phyloP scores from a whole-genome alignment of 192 early-diverging fungal species.

The Gryganskiella cystojenkinii region DNA sequence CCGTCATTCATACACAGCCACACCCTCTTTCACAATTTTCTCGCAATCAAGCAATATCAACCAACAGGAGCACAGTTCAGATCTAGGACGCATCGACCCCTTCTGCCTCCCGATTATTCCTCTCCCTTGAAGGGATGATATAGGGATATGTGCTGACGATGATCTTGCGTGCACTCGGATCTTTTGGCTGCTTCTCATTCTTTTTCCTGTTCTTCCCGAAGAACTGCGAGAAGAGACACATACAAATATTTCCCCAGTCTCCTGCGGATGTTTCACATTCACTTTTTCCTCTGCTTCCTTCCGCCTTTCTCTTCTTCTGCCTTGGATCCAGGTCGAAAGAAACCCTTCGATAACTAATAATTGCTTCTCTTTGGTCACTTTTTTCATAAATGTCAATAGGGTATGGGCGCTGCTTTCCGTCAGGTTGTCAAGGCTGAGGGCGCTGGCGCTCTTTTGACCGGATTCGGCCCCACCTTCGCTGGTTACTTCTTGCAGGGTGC shows the following conservation, averaged over 20 bases:
- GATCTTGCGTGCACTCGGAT: no score
- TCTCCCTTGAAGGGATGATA: no score
- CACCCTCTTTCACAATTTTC: background rate
- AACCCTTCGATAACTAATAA: background rate
- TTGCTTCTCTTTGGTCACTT: background rate
- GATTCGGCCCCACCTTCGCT: constrained; percentile 75
- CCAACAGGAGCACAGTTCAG: background rate
- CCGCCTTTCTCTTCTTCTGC: no score
- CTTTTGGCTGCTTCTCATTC: no score
- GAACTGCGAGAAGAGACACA: no score
- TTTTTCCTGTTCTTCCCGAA: no score
- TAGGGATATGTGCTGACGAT: no score
- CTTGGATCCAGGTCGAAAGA: background rate
- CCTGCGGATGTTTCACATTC: no score
- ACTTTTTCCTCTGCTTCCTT: no score
- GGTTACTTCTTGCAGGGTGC: constrained; percentile 82
- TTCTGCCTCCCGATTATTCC: no score
- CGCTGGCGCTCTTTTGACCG: constrained; percentile 74
- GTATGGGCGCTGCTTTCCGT: constrained; percentile 69
- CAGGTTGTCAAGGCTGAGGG: constrained; percentile 68
- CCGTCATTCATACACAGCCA: background rate
- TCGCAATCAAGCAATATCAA: background rate
- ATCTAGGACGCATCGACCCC: background rate
- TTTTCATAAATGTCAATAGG: constrained; percentile 36
- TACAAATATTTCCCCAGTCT: no score